Base-by-base conservation (phyloP, 306 rosid species). In the Malus sieversii region DNA sequence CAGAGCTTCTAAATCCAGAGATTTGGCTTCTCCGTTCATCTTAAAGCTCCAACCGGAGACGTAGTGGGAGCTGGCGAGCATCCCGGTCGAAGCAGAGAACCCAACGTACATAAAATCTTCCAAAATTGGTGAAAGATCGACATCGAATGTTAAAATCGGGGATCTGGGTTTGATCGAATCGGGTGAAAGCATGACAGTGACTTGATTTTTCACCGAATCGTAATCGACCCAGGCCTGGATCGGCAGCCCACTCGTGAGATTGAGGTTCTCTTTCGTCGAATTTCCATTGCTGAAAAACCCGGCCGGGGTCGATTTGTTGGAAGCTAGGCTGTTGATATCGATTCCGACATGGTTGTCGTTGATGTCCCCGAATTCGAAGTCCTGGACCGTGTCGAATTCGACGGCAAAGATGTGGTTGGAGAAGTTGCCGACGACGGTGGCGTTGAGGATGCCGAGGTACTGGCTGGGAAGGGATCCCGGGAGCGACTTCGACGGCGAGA, bases 31-130 rank as follows among this genome's bases (percentile, higher is more conserved):
- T 70, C 89, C 89, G 40, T 83, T 82, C 33, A 85, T 68, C 44
- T 81, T 85, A 79, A 89, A 89, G 79, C 82, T 89, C 93, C 93
- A 89, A 35, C 93, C 93, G 10, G 82, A 12, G 2, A 89, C 70
- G 22, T 87, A 83, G 73, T 89, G 93, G 9, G 79, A 77, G 73
- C 93, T 81, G 0, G 89, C 75, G 1, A 75, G 75, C 74, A 81
- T 25, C 58, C 85, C 93, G 32, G 90, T 84, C 73, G 93, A 81
- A 58, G 90, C 51, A 73, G 90, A 86, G 69, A 89, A 89, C 29
- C 93, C 93, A 0, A 89, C 82, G 52, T 85, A 89, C 93, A 89
- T 86, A 35, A 75, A 72, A 6, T 89, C 88, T 22, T 77, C 4
- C 14, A 89, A 76, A 62, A 85, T 79, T 10, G 81, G 76, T 3